phyloP scores from a whole-genome alignment of 805 yeast species.

The Ogataea nonfermentans region DNA sequence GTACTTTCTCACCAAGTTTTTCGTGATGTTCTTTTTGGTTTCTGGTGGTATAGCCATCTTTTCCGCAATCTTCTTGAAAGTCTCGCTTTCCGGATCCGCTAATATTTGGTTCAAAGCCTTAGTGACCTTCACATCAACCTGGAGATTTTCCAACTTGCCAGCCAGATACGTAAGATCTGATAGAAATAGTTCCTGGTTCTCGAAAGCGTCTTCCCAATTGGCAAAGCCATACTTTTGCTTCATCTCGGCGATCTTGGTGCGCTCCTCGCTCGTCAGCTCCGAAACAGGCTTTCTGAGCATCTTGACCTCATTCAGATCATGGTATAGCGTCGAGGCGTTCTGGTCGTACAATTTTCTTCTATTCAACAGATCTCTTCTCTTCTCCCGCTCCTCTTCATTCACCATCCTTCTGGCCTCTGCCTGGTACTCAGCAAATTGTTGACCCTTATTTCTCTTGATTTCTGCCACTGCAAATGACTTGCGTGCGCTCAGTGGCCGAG shows the following conservation, averaged over 20 bases:
- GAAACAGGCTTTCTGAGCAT: constrained; percentile 16
- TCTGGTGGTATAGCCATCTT: constrained; percentile 39
- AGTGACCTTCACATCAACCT: constrained; percentile 21
- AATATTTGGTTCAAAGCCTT: constrained; percentile 19
- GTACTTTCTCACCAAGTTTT: constrained; percentile 71
- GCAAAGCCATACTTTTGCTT: constrained; percentile 32
- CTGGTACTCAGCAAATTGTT: constrained; percentile 81
- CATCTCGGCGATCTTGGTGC: constrained; percentile 38
- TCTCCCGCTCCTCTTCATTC: constrained; percentile 58
- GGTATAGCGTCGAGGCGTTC: constrained; percentile 28
- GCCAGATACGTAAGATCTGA: constrained; percentile 27
- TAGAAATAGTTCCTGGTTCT: constrained; percentile 32
- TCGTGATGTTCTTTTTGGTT: constrained; percentile 53
- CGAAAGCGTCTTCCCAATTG: constrained; percentile 23
- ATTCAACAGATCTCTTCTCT: constrained; percentile 51
- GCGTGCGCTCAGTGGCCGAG: constrained; percentile 78
- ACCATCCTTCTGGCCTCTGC: constrained; percentile 69
- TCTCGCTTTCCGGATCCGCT: constrained; percentile 33
- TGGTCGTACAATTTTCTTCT: constrained; percentile 40
- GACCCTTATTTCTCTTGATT: constrained; percentile 84
- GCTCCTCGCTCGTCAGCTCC: constrained; percentile 30
- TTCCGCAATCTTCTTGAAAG: constrained; percentile 36
- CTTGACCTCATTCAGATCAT: constrained; percentile 29
- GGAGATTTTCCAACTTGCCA: constrained; percentile 22
- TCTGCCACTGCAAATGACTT: constrained; percentile 92